A percentile compares a stretch with the other conserved stretches of the same genome.
phyloP scores from a whole-genome alignment of 2,329 filamentous ascomycete species.

The Penicillium brevicompactum region DNA sequence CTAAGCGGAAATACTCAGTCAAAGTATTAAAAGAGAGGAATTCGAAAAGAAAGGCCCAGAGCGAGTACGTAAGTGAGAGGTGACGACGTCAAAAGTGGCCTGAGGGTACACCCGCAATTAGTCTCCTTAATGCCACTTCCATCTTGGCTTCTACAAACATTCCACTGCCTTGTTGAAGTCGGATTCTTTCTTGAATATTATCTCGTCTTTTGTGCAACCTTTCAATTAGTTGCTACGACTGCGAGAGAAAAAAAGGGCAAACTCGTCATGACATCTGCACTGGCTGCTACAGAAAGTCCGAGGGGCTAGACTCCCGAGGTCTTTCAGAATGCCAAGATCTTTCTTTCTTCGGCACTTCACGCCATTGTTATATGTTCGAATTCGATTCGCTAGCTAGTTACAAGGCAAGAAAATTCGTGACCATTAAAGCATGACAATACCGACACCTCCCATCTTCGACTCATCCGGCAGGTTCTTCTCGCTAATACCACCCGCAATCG shows the following conservation, averaged over 20 bases:
- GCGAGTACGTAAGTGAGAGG: not conserved
- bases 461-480: constrained; percentile 75
- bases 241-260: no score
- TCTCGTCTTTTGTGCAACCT: no score
- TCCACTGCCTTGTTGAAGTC: no score
- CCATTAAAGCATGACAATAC: constrained; percentile 75
- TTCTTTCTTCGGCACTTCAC: no score
- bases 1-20: not conserved
- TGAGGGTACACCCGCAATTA: no score
- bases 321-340: not conserved
- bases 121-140: no score
- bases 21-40: not conserved
- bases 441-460: constrained; percentile 79
- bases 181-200: no score
- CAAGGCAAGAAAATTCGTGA: constrained; percentile 14
- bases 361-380: not conserved
- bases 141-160: no score
- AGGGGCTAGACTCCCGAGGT: not conserved
- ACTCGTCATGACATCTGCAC: no score
- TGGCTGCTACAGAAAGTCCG: not conserved
- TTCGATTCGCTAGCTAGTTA: constrained; percentile 2
- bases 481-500: constrained; percentile 84
- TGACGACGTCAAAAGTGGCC: not conserved
- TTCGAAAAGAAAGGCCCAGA: no score
- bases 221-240: no score